Evolutionary conservation across 306 rosid genomes (phyloP).

Genomic region (Nissolia schottii): DNA sequence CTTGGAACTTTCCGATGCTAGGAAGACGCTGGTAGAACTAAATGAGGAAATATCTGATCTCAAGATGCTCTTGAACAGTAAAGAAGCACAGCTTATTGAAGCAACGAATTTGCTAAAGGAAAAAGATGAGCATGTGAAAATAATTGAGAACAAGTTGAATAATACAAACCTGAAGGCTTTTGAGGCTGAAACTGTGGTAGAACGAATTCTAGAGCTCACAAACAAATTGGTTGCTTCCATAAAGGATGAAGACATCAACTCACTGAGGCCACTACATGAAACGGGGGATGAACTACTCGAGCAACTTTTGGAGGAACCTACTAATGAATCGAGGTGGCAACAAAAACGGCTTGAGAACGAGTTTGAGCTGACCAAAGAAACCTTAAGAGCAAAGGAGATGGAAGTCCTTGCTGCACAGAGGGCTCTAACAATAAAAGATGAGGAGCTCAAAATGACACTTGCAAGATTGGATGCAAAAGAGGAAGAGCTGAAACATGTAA

Average conservation of each 20-base stretch:
- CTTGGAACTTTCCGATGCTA: constrained; percentile 71
- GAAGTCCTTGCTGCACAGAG: constrained; percentile 69
- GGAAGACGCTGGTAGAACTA: constrained; percentile 52
- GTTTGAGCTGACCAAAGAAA: constrained; percentile 61
- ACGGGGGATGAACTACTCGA: constrained; percentile 27
- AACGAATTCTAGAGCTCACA: constrained; percentile 64
- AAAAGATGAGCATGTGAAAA: constrained; percentile 67
- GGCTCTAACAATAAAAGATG: constrained; percentile 64
- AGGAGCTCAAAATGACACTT: constrained; percentile 65
- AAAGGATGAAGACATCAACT: constrained; percentile 39
- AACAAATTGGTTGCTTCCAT: constrained; percentile 58
- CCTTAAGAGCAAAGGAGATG: constrained; percentile 62
- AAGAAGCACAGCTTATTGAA: constrained; percentile 69
- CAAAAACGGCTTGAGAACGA: constrained; percentile 57
- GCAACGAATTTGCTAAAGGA: constrained; percentile 66
- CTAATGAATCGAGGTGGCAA: constrained; percentile 42
- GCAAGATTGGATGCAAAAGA: constrained; percentile 60
- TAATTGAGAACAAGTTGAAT: constrained; percentile 49
- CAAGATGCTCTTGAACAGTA: constrained; percentile 57
- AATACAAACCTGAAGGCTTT: constrained; percentile 48
- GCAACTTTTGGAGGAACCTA: constrained; percentile 41
- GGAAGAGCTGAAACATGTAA: constrained; percentile 46
- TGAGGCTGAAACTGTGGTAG: constrained; percentile 71
- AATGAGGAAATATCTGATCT: constrained; percentile 68
- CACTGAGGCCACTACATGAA: constrained; percentile 23